phyloP scores from a whole-genome alignment of 768 basidiomycete genomes.

The Mycena galopus region DNA sequence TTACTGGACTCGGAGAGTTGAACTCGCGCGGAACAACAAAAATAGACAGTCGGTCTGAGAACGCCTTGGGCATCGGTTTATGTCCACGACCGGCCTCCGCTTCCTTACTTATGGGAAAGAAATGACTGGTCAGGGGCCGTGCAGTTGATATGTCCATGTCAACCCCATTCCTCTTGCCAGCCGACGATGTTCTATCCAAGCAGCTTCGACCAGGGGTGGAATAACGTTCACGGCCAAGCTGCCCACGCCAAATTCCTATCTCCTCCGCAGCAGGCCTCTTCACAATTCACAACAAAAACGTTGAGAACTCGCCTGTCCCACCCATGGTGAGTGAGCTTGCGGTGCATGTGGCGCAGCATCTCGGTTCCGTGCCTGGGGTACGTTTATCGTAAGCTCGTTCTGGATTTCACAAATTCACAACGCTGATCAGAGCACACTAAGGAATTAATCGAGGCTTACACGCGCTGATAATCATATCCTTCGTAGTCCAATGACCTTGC shows the following conservation, averaged over 20 bases:
- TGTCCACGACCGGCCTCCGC: slow-evolving; percentile 15
- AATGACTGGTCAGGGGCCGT: neutral
- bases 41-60: slow-evolving; percentile 30
- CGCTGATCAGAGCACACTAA: neutral
- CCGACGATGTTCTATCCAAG: neutral
- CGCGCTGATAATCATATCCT: neutral
- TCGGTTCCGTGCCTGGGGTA: slow-evolving; percentile 3
- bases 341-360: no score
- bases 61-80: slow-evolving; percentile 27
- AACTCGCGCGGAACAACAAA: slow-evolving; percentile 1
- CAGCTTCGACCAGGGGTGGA: slow-evolving; percentile 1
- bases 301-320: neutral
- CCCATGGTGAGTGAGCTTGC: neutral
- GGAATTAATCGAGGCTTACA: neutral
- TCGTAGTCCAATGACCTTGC: neutral
- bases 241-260: neutral
- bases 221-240: neutral
- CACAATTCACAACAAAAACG: neutral
- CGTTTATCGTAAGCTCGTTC: neutral
- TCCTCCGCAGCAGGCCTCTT: no score
- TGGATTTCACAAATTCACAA: neutral
- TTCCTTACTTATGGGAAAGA: neutral
- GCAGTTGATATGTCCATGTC: slow-evolving; percentile 2
- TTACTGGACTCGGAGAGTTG: neutral
- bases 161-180: slow-evolving; percentile 20